Evolutionary conservation across 495 filamentous ascomycete species (phyloP), one percentile per base, ranked within the genome.

Genomic region (Penicillium canariense): DNA sequence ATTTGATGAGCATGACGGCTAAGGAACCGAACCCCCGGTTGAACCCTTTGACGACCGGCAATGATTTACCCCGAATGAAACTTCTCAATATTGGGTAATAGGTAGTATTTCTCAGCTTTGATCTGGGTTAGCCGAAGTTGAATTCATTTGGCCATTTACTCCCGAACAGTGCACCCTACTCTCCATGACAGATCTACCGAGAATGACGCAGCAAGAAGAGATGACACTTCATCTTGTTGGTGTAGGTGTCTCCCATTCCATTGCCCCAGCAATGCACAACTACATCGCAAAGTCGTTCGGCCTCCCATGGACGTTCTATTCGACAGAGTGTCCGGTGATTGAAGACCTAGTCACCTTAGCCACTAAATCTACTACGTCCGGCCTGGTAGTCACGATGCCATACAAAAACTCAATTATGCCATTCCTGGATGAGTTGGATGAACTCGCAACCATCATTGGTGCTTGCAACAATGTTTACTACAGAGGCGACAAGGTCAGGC

Each of bases 391-490:
- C 26, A 89, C 83, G 27, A 88, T 88, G 85, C 85, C 85, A 0
- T 77, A 84, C 71, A 89, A 89, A 63, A 72, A 84, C 15, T 71
- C 76, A 25, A 83, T 88, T 48, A 76, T 87, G 58, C 68, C 71
- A 1, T 71, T 83, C 46, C 78, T 87, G 5, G 84, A 88, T 67
- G 73, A 77, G 28, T 59, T 84, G n/a, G 85, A 84, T 10, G 74
- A 78, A 1, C 76, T 84, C 50, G 81, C 70, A 15, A 71, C 68
- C 15, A 78, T 74, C 22, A 81, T 87, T 17, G 83, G 84, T 25
- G 84, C 84, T 34, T 79, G 80, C 63, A 88, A 89, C 69, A 88
- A 85, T n/a, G 68, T 88, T 17, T 88, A 85, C 68, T 65, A 80
- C 47, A 71, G 77, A 18, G 59, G 64, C 20, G 69, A 68, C 31